Conservation (phyloP, 2,329 filamentous ascomycete species). For the Dothiorella sarmentorum region DNA sequence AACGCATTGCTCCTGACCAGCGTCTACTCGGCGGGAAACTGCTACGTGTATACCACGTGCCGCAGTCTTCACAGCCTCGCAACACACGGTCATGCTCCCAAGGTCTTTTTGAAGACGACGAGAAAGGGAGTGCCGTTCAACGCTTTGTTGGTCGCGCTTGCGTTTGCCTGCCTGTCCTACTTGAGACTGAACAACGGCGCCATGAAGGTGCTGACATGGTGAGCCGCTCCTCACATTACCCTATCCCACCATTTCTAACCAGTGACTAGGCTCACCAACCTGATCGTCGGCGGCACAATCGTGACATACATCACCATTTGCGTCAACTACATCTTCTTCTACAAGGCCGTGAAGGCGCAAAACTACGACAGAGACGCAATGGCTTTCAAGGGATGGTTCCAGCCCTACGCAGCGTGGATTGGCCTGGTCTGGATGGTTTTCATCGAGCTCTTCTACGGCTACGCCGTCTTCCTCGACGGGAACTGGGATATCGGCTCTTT, state of each 20-base stretch:
- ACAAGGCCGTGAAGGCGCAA: slow-evolving; percentile 46
- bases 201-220: slow-evolving; percentile 66
- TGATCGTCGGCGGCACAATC: slow-evolving; percentile 67
- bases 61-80: slow-evolving; percentile 48
- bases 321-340: slow-evolving; percentile 57
- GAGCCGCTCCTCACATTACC: background rate
- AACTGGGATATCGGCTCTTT: slow-evolving; percentile 44
- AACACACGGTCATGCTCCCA: slow-evolving; percentile 52
- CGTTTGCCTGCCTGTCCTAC: slow-evolving; percentile 69
- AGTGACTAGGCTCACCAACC: slow-evolving; percentile 53
- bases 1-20: slow-evolving; percentile 75
- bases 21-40: slow-evolving; percentile 65
- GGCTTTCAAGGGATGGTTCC: slow-evolving; percentile 42
- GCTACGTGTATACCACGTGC: slow-evolving; percentile 28
- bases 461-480: slow-evolving; percentile 44
- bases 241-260: background rate
- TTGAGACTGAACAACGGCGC: slow-evolving; percentile 67
- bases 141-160: slow-evolving; percentile 63
- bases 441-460: slow-evolving; percentile 39
- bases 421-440: background rate
- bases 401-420: slow-evolving; percentile 39
- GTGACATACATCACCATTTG: slow-evolving; percentile 49
- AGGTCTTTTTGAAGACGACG: slow-evolving; percentile 57
- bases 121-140: slow-evolving; percentile 67
- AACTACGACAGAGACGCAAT: slow-evolving; percentile 51